Percentiles rank a stretch among this genome's conserved stretches.
These are phyloP conservation scores for Ogataea paradorogensis DNA, from an alignment of 805 yeast species.

Conservation along the genomic window DNA sequence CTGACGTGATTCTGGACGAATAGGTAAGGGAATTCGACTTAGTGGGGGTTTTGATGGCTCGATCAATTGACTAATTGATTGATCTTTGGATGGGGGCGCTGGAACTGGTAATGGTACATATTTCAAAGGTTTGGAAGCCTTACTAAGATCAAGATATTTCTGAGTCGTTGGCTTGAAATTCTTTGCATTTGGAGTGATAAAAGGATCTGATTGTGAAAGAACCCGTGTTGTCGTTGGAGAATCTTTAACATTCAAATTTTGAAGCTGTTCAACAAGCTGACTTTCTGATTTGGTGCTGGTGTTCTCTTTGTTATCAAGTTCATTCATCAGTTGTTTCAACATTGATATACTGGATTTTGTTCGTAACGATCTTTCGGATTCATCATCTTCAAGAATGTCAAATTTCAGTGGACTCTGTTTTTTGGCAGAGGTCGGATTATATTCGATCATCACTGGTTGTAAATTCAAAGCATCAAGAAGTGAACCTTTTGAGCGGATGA, in stretches of 20 bases:
- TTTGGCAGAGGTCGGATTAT: slow-evolving; percentile 28
- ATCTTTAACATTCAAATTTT: slow-evolving; percentile 1
- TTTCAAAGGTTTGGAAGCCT: slow-evolving; percentile 14
- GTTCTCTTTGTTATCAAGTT: slow-evolving; percentile 29
- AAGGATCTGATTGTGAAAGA: slow-evolving; percentile 27
- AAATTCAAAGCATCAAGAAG: slow-evolving; percentile 22
- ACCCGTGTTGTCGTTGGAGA: slow-evolving; percentile 1
- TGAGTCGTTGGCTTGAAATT: slow-evolving; percentile 11
- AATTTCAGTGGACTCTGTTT: slow-evolving; percentile 14
- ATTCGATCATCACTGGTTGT: slow-evolving; percentile 27
- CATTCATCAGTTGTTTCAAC: slow-evolving; percentile 31
- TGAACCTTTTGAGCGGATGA: slow-evolving; percentile 10
- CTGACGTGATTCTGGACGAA: slow-evolving; percentile 25
- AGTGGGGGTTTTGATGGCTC: slow-evolving; percentile 1
- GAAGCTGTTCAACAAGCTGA: neutral
- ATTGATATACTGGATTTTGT: slow-evolving; percentile 24
- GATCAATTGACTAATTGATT: neutral
- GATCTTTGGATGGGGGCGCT: slow-evolving; percentile 18
- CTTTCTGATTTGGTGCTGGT: slow-evolving; percentile 5
- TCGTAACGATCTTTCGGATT: slow-evolving; percentile 2
- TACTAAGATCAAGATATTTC: slow-evolving; percentile 10
- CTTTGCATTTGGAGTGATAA: slow-evolving; percentile 29
- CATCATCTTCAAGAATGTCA: slow-evolving; percentile 14
- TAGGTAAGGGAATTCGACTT: slow-evolving; percentile 29
- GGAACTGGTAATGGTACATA: slow-evolving; percentile 30